Conservation (phyloP, 1,139 yeast species). For the Nakaseomyces nivariensis region DNA sequence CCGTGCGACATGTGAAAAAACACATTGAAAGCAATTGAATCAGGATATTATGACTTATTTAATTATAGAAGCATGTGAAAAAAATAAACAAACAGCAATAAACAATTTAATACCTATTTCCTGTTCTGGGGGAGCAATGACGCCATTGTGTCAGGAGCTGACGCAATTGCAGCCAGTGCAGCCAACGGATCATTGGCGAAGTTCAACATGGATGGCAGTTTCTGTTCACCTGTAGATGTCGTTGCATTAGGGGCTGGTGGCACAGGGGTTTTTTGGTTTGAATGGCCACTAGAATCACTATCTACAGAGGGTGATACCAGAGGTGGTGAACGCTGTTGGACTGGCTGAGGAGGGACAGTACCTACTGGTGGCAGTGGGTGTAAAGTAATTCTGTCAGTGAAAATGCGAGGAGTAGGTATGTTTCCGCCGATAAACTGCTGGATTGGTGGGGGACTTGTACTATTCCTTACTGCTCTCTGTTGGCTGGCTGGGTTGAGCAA, state of each 20-base stretch:
- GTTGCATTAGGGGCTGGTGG: not conserved
- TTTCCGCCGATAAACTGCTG: not conserved
- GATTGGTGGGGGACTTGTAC: conserved; percentile 3
- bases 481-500: conserved; percentile 14
- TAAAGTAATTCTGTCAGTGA: not conserved
- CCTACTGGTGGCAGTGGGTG: not conserved
- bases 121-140: conserved; percentile 1
- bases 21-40: not conserved
- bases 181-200: conserved; percentile 30
- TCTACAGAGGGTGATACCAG: not conserved
- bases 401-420: conserved; percentile 2
- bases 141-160: conserved; percentile 23
- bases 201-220: conserved; percentile 11
- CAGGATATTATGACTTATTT: not conserved
- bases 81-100: no score
- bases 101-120: not conserved
- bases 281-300: conserved; percentile 5
- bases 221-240: not conserved
- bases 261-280: not conserved
- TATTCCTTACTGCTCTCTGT: not conserved
- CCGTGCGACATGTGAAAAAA: conserved; percentile 2
- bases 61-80: not conserved
- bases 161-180: conserved; percentile 31
- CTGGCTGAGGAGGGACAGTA: not conserved
- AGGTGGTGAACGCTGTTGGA: not conserved